Percentiles rank a stretch among this genome's conserved stretches.
phyloP scores from a whole-genome alignment of 352 stramenopile species.

The Globisporangium nodosum region DNA sequence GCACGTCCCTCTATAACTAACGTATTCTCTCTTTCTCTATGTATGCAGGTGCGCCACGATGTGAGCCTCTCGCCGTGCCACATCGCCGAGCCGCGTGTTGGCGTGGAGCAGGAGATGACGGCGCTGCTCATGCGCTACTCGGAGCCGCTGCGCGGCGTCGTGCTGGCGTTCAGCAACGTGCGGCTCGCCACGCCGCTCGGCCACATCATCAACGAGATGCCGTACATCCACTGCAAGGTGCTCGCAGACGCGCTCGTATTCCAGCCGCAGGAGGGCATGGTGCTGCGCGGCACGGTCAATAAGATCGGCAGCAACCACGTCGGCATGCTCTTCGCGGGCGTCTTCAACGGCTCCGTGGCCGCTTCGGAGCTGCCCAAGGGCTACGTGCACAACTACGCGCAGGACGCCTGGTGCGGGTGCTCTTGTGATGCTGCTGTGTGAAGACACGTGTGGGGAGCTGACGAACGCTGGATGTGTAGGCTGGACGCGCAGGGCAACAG shows the following conservation, averaged over 20 bases:
- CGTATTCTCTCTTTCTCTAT: no score
- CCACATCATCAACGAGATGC: constrained; percentile 81
- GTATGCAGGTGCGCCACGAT: constrained; percentile 41
- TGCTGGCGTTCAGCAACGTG: constrained; percentile 70
- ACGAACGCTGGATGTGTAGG: constrained; percentile 16
- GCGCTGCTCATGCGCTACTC: constrained; percentile 77
- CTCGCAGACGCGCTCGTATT: constrained; percentile 69
- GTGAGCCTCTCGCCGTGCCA: constrained; percentile 75
- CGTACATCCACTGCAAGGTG: constrained; percentile 80
- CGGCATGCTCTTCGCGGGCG: constrained; percentile 73
- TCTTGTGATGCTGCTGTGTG: neutral
- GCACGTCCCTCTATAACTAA: no score
- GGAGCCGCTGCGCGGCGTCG: constrained; percentile 60
- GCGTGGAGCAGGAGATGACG: constrained; percentile 74
- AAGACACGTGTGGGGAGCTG: neutral
- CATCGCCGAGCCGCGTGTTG: constrained; percentile 51
- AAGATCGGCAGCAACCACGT: constrained; percentile 87
- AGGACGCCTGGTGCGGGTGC: constrained; percentile 60
- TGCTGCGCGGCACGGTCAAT: constrained; percentile 56
- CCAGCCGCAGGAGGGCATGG: constrained; percentile 58
- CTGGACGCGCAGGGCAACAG: constrained; percentile 42
- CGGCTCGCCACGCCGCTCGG: constrained; percentile 47
- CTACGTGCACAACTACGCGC: constrained; percentile 75
- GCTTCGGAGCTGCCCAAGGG: constrained; percentile 68
- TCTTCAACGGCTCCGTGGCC: constrained; percentile 80